These are phyloP conservation scores for Oryza australiensis DNA, from an alignment of 176 grass and related monocot species.

Conservation along the genomic window DNA sequence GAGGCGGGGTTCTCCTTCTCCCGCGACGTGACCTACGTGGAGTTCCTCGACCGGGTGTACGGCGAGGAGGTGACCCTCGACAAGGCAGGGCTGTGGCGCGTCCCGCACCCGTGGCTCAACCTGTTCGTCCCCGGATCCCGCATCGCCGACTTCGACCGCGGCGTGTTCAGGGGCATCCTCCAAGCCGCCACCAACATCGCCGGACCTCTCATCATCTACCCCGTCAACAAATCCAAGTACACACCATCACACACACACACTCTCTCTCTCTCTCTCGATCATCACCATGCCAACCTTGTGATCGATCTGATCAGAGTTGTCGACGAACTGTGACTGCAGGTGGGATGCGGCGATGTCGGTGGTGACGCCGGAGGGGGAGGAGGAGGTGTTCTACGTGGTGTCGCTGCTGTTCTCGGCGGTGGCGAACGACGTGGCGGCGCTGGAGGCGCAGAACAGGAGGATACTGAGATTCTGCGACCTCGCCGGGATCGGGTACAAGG, in stretches of 20 bases:
- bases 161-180: conserved; percentile 67
- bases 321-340: not conserved
- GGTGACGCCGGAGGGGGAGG: conserved; percentile 64
- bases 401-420: conserved; percentile 55
- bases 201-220: conserved; percentile 65
- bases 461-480: conserved; percentile 62
- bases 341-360: conserved; percentile 75
- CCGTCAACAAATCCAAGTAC: conserved; percentile 72
- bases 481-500: conserved; percentile 65
- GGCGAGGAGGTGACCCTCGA: conserved; percentile 45
- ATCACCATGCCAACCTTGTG: not conserved
- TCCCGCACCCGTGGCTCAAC: conserved; percentile 85
- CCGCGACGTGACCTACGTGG: conserved; percentile 48
- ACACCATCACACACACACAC: too few species aligned
- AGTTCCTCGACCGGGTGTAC: conserved; percentile 70
- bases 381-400: conserved; percentile 79
- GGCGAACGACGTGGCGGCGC: conserved; percentile 27
- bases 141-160: conserved; percentile 64
- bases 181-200: conserved; percentile 45
- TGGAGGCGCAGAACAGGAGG: conserved; percentile 59
- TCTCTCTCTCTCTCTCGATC: not conserved
- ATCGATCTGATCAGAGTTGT: too few species aligned
- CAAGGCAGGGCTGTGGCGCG: conserved; percentile 49
- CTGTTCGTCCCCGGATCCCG: conserved; percentile 62
- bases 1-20: conserved; percentile 51